Percentiles rank a stretch among this genome's conserved stretches.
These are phyloP conservation scores for Anthracocystis walkeri DNA, from an alignment of 1,284 basidiomycete species.

Conservation along the genomic window DNA sequence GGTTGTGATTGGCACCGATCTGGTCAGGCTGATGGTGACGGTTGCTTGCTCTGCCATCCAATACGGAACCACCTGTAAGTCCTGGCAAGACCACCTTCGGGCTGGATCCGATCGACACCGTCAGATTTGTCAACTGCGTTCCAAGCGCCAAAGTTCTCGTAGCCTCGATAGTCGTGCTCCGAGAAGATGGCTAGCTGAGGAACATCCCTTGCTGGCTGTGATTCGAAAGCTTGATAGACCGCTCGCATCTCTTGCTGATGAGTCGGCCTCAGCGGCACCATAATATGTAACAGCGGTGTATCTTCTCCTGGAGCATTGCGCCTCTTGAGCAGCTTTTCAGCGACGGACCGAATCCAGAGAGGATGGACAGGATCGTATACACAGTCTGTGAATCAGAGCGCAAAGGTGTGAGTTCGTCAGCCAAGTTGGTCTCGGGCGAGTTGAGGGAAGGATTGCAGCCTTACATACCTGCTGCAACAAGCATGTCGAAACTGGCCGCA, in stretches of 20 bases:
- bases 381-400: slow-evolving; percentile 41
- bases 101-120: slow-evolving; percentile 12
- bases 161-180: slow-evolving; percentile 43
- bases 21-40: too few relatives aligned
- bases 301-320: neutral
- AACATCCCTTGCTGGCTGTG: neutral
- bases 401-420: neutral
- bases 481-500: slow-evolving; percentile 40
- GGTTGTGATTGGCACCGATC: too few relatives aligned
- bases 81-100: slow-evolving; percentile 29
- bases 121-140: slow-evolving; percentile 25
- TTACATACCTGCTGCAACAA: slow-evolving; percentile 59
- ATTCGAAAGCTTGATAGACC: slow-evolving; percentile 53
- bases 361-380: slow-evolving; percentile 64
- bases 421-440: neutral
- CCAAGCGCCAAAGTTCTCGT: slow-evolving; percentile 57
- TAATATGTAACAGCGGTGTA: slow-evolving; percentile 49
- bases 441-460: too few relatives aligned
- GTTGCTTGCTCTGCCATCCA: slow-evolving; percentile 21
- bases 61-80: slow-evolving; percentile 46
- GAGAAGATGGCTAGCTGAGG: slow-evolving; percentile 26
- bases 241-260: slow-evolving; percentile 56
- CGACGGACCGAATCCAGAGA: slow-evolving; percentile 61
- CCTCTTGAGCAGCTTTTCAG: slow-evolving; percentile 35
- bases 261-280: slow-evolving; percentile 56